Percentiles rank a stretch among this genome's conserved stretches.
Conservation (phyloP, 768 basidiomycete genomes). For the Panaeolus cyanescens region DNA sequence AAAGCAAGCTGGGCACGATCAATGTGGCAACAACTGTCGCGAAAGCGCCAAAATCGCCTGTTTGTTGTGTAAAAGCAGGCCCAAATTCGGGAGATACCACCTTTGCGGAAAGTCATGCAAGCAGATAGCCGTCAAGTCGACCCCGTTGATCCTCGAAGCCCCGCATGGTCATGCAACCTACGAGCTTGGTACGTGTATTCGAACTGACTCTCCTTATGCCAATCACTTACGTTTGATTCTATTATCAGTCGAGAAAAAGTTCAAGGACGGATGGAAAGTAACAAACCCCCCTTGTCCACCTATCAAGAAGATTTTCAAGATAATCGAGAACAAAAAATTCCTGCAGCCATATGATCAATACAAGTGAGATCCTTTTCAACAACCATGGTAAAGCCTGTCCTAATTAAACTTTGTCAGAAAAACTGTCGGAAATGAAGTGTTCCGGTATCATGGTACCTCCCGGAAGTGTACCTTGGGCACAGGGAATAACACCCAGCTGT, state of each 20-base stretch:
- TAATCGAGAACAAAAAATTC: constrained; percentile 25
- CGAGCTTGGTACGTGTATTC: constrained; percentile 15
- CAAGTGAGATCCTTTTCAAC: constrained; percentile 15
- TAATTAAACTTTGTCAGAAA: constrained; percentile 13
- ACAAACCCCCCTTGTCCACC: constrained; percentile 14
- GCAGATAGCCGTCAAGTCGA: constrained; percentile 18
- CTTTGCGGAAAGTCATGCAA: constrained; percentile 28
- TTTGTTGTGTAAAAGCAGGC: constrained; percentile 27
- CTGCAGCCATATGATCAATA: constrained; percentile 25
- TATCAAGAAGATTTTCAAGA: constrained; percentile 29
- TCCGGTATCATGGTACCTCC: constrained; percentile 32
- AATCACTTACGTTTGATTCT: neutral
- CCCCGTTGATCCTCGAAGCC: constrained; percentile 25
- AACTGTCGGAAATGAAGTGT: constrained; percentile 27
- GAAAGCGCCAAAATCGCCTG: constrained; percentile 26
- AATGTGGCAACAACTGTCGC: constrained; percentile 24
- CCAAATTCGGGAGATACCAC: constrained; percentile 25
- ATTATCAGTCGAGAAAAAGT: constrained; percentile 26
- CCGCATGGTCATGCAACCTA: constrained; percentile 24
- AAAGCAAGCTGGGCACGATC: constrained; percentile 19
- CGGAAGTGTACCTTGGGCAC: constrained; percentile 26
- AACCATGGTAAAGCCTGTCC: neutral
- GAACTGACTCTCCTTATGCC: neutral
- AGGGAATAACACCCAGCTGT: constrained; percentile 21
- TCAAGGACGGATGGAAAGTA: constrained; percentile 25